These are phyloP conservation scores for Gentiana dahurica DNA, from an alignment of 257 asterid species.

Conservation along the genomic window DNA sequence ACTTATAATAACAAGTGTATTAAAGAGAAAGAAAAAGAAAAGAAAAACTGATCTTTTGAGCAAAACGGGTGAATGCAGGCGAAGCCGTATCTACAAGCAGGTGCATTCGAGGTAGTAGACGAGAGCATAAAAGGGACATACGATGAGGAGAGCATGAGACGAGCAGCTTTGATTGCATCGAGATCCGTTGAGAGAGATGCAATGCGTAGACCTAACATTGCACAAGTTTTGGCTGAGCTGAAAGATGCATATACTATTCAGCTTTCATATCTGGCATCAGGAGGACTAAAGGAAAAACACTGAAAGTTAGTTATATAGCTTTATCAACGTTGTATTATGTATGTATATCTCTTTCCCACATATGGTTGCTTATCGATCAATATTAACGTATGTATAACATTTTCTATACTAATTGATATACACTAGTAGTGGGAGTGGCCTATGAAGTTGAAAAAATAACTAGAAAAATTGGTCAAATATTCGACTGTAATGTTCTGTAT, in stretches of 20 bases:
- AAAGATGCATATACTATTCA: conserved; percentile 74
- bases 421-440: too few relatives aligned
- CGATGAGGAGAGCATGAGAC: conserved; percentile 81
- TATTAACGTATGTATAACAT: too few relatives aligned
- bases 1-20: too few relatives aligned
- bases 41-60: too few relatives aligned
- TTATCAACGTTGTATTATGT: too few relatives aligned
- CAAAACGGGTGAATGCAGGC: conserved; percentile 44
- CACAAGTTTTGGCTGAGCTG: conserved; percentile 65
- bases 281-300: conserved; percentile 30
- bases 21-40: too few relatives aligned
- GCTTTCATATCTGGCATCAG: conserved; percentile 60
- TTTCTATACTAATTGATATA: too few relatives aligned
- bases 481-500: too few relatives aligned
- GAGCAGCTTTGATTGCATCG: conserved; percentile 73
- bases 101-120: conserved; percentile 86
- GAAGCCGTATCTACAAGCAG: conserved; percentile 92
- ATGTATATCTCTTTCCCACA: too few relatives aligned
- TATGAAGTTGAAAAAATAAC: too few relatives aligned
- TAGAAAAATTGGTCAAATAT: too few relatives aligned
- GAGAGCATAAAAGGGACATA: conserved; percentile 63
- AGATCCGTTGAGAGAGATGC: conserved; percentile 90
- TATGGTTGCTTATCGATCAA: too few relatives aligned
- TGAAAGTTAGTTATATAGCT: not conserved
- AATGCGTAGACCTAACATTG: conserved; percentile 55